Evolutionary conservation across 2,329 filamentous ascomycete species (phyloP), one percentile per base, ranked within the genome.

Genomic region (Penicillium sp.): DNA sequence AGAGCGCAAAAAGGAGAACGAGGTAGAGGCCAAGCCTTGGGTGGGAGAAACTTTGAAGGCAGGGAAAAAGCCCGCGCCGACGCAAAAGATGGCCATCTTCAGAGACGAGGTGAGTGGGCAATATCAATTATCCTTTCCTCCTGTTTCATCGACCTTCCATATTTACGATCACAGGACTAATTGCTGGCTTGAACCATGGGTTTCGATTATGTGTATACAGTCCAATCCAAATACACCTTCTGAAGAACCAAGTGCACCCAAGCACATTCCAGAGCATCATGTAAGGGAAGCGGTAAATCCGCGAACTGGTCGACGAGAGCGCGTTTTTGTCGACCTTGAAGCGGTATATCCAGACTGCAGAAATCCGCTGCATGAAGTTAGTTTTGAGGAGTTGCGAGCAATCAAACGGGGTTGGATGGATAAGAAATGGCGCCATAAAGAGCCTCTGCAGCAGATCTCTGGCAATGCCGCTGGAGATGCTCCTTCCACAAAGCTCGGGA

Each of bases 141-240:
- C 20, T 22, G 22, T 35, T 20, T 31, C 41, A n/a, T n/a, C 75
- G 75, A 77, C 68, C 74, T 55, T 78, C 82, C 84, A 83, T 92
- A 86, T 95, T 95, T 91, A 95, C 92, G 83, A 88, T 85, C 83
- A 86, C 86, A 97, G 93, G 92, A 96, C 93, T 97, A 96, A 97
- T 94, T 83, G 73, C 75, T 86, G 79, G 73, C 75, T 78, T 79
- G 66, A 73, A 71, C 65, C 70, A 66, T 71, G 67, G 71, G 70
- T 70, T 72, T 72, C 69, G 76, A 78, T 79, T 74, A 67, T 79
- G 75, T 84, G 77, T 84, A 86, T 84, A 78, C 81, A 80, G 77
- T 78, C 77, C 67, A 74, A 71, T 70, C 70, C 73, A 70, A 73
- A 71, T 73, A 67, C 69, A 73, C 69, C 72, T 74, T 65, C 63